Conservation (phyloP, 495 filamentous ascomycete species). For the Chaetomium fimeti region DNA sequence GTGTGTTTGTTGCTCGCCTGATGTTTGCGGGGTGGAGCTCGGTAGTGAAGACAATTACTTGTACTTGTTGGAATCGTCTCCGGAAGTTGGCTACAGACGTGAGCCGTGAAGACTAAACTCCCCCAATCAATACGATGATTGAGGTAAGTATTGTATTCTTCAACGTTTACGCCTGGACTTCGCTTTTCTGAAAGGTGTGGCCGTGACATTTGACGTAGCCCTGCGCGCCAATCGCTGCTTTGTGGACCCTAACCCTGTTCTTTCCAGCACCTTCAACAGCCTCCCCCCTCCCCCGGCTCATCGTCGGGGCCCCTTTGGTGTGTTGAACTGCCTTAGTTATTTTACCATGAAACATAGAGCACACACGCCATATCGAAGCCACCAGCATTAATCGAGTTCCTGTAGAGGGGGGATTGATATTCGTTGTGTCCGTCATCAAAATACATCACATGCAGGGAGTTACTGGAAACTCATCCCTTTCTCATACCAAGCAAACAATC, state of each 20-base stretch:
- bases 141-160: background rate
- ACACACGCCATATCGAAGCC: too few relatives aligned
- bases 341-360: too few relatives aligned
- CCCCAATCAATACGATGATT: background rate
- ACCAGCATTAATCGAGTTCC: too few relatives aligned
- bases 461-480: constrained; percentile 10
- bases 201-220: background rate
- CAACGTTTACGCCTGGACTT: background rate
- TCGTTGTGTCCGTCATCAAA: background rate
- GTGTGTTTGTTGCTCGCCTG: constrained; percentile 3
- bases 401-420: background rate
- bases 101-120: background rate
- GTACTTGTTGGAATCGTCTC: background rate
- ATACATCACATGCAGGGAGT: background rate
- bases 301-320: too few relatives aligned
- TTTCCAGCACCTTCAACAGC: background rate
- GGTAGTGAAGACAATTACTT: background rate
- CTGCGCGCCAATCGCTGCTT: background rate
- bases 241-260: background rate
- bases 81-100: background rate
- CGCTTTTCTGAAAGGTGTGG: background rate
- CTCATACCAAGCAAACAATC: background rate
- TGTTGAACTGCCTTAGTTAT: too few relatives aligned
- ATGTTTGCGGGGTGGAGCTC: constrained; percentile 8
- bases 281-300: too few relatives aligned